These are phyloP conservation scores for Rhododendron williamsianum DNA, from an alignment of 148 eudicot species.

Conservation along the genomic window DNA sequence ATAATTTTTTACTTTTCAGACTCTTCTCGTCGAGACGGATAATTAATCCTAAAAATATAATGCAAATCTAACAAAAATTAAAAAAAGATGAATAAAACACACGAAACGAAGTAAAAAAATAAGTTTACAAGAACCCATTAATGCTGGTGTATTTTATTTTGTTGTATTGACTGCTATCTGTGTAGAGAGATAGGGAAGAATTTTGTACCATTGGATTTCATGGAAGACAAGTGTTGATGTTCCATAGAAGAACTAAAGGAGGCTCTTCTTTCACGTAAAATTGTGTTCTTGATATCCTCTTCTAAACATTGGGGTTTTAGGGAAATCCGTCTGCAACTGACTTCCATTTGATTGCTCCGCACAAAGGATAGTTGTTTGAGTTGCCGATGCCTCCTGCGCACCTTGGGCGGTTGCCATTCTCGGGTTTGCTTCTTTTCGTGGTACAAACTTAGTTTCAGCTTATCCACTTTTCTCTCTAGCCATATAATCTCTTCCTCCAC, in stretches of 20 bases:
- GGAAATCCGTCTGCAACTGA: conserved; percentile 15
- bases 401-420: conserved; percentile 21
- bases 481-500: conserved; percentile 71
- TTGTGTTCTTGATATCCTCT: conserved; percentile 17
- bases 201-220: conserved; percentile 31
- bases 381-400: conserved; percentile 12
- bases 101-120: no score
- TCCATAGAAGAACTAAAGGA: conserved; percentile 43
- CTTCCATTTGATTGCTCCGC: conserved; percentile 18
- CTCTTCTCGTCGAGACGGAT: no score
- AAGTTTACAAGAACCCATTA: no score
- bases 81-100: no score
- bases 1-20: no score
- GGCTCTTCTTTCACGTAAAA: conserved; percentile 38
- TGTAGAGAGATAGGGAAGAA: not conserved
- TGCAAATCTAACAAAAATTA: no score
- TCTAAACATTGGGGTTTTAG: conserved; percentile 26
- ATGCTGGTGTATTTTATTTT: not conserved
- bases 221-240: conserved; percentile 25
- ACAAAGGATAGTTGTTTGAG: conserved; percentile 20
- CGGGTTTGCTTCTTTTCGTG: conserved; percentile 38
- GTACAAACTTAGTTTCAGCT: conserved; percentile 41
- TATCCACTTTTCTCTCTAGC: conserved; percentile 56
- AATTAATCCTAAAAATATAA: no score
- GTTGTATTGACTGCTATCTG: not conserved